Conservation (phyloP, 2,329 filamentous ascomycete species). For the Botrytis hyacinthi region DNA sequence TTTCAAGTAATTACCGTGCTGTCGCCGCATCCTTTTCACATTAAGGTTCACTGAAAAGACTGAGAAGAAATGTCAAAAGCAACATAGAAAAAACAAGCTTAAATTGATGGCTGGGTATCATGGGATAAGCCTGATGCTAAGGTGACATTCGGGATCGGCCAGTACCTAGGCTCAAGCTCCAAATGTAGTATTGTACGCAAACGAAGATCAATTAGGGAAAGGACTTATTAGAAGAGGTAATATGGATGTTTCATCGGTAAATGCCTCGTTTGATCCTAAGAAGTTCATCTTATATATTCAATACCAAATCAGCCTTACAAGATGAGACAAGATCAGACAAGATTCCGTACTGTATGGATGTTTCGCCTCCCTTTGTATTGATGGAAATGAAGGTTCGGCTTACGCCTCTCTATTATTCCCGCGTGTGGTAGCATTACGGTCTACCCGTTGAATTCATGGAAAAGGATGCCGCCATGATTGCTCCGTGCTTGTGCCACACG, state of each 20-base stretch:
- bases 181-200: background rate
- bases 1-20: background rate
- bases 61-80: background rate
- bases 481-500: background rate
- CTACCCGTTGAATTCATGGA: background rate
- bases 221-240: background rate
- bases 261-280: background rate
- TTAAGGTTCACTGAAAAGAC: background rate
- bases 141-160: background rate
- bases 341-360: background rate
- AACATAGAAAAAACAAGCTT: background rate
- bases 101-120: background rate
- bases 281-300: background rate
- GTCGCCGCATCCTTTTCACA: background rate
- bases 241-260: background rate
- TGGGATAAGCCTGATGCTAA: background rate
- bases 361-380: background rate
- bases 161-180: background rate
- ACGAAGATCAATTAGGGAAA: background rate
- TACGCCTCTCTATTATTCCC: background rate
- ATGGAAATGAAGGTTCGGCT: background rate
- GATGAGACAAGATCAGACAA: conserved; percentile 17
- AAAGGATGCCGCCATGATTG: conserved; percentile 2
- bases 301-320: conserved; percentile 15
- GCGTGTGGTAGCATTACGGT: background rate